These are phyloP conservation scores for Alternaria arborescens DNA, from an alignment of 2,329 filamentous ascomycete genomes.

Conservation along the genomic window DNA sequence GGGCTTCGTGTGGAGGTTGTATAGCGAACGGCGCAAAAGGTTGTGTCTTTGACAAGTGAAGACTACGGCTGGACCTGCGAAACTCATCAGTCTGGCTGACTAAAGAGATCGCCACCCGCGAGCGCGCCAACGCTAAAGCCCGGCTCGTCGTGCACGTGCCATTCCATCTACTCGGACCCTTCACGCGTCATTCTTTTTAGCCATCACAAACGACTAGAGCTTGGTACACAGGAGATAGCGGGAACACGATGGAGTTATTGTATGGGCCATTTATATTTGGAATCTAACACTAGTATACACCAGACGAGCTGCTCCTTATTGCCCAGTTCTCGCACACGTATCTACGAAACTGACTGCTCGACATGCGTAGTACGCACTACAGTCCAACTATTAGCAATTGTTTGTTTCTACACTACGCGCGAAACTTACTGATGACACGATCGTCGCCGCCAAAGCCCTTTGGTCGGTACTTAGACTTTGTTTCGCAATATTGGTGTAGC, in stretches of 20 bases:
- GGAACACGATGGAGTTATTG: background rate
- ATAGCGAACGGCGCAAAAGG: background rate
- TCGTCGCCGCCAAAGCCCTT: too few species aligned
- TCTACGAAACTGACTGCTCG: background rate
- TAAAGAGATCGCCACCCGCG: conserved; percentile 18
- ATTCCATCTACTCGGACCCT: background rate
- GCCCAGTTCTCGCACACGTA: background rate
- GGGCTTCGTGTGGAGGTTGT: background rate
- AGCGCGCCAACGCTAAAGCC: background rate
- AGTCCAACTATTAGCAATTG: background rate
- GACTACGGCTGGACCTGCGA: conserved; percentile 1
- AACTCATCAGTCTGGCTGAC: conserved; percentile 16
- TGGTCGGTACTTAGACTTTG: too few species aligned
- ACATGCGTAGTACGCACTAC: background rate
- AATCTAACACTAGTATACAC: background rate
- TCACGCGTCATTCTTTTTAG: background rate
- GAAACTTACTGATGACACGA: too few species aligned
- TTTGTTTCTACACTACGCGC: too few species aligned
- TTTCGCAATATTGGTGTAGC: too few species aligned
- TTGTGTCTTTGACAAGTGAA: conserved; percentile 1
- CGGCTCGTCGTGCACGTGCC: background rate
- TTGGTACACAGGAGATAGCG: background rate
- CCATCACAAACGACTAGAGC: background rate
- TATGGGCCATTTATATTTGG: background rate
- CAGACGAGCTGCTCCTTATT: background rate